These are phyloP conservation scores for Pestalotiopsis sp. DNA, from an alignment of 2,329 filamentous ascomycete genomes.

Conservation along the genomic window DNA sequence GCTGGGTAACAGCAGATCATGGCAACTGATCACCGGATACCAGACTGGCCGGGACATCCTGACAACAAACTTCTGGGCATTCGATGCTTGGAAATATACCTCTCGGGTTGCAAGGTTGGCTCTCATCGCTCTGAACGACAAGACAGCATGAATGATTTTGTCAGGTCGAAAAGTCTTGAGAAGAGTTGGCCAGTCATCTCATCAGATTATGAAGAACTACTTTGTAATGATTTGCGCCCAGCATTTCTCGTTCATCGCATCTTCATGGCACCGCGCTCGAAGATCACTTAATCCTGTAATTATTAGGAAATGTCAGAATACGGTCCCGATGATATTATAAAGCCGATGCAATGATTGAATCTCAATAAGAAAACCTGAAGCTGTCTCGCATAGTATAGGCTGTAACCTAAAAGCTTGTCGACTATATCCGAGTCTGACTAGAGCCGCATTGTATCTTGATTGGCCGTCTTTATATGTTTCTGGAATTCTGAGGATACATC, in stretches of 20 bases:
- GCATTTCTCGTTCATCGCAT: slow-evolving; percentile 12
- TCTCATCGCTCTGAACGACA: neutral
- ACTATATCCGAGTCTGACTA: too few species aligned
- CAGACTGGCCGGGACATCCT: neutral
- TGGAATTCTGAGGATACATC: too few species aligned
- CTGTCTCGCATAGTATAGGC: too few species aligned
- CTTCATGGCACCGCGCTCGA: neutral
- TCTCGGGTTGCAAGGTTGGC: neutral
- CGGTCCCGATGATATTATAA: too few species aligned
- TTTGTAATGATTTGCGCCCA: neutral
- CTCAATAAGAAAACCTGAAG: too few species aligned
- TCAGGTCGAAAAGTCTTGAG: neutral
- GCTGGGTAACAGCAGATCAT: neutral
- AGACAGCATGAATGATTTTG: neutral
- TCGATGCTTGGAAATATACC: neutral
- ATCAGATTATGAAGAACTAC: neutral
- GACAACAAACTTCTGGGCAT: neutral
- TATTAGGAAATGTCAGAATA: neutral
- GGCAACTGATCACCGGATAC: slow-evolving; percentile 9
- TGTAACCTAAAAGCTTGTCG: too few species aligned
- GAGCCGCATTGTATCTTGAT: too few species aligned
- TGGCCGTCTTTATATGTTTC: too few species aligned
- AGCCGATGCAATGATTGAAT: too few species aligned
- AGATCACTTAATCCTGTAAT: neutral
- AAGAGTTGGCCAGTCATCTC: neutral